Percentiles rank a stretch among this genome's conserved stretches.
These are phyloP conservation scores for Wickerhamiella allomyrinae DNA, from an alignment of 805 yeast species.

Conservation along the genomic window DNA sequence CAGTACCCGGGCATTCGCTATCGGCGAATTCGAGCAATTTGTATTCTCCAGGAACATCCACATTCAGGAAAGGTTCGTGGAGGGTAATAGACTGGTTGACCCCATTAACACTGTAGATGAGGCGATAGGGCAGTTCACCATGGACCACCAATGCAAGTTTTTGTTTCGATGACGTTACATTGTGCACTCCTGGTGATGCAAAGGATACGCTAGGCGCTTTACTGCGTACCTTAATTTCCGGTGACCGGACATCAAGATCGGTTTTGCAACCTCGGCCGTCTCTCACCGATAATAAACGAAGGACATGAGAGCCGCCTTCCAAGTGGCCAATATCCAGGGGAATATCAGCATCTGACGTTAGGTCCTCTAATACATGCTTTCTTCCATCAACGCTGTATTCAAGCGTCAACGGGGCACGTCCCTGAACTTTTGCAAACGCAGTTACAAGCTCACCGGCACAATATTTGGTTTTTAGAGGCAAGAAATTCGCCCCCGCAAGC, in stretches of 20 bases:
- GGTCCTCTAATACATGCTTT: conserved; percentile 1
- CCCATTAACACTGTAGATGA: conserved; percentile 17
- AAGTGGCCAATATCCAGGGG: neutral
- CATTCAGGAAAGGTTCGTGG: conserved; percentile 20
- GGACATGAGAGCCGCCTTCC: conserved; percentile 56
- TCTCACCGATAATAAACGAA: conserved; percentile 47
- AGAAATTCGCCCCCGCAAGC: conserved; percentile 29
- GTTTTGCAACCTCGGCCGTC: conserved; percentile 75
- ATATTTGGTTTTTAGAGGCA: conserved; percentile 20
- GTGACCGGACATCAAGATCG: conserved; percentile 47
- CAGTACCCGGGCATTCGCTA: conserved; percentile 37
- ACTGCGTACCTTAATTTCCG: conserved; percentile 50
- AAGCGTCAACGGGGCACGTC: conserved; percentile 66
- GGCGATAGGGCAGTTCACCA: conserved; percentile 43
- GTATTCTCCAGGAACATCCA: conserved; percentile 35
- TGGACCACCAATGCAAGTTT: conserved; percentile 38
- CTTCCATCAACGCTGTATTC: conserved; percentile 40
- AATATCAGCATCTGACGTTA: neutral
- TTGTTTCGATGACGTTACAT: conserved; percentile 31
- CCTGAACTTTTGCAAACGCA: conserved; percentile 50
- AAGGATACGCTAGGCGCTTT: conserved; percentile 50
- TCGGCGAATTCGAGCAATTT: conserved; percentile 34
- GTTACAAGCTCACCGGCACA: conserved; percentile 35
- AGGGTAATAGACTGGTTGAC: neutral
- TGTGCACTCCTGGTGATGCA: conserved; percentile 25